phyloP scores from a whole-genome alignment of 2,329 filamentous ascomycete genomes.

The Calonectria crousiana region DNA sequence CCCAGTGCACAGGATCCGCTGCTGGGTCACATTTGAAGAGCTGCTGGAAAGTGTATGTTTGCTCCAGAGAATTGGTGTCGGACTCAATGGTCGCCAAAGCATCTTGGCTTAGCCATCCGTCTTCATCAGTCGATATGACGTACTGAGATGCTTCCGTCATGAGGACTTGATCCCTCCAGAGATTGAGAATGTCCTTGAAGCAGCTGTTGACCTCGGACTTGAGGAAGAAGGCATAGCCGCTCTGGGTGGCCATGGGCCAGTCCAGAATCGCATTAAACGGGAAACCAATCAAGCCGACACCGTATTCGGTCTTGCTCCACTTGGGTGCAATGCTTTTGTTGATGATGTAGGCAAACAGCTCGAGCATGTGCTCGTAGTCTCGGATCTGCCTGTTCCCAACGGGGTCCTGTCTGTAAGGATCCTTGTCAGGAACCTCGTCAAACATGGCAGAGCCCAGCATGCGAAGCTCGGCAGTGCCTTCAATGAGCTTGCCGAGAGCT shows the following conservation, averaged over 20 bases:
- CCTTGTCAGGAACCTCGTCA: constrained; percentile 37
- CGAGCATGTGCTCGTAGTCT: not conserved
- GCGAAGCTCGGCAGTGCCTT: constrained; percentile 29
- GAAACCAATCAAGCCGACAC: constrained; percentile 59
- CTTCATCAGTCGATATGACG: constrained; percentile 14
- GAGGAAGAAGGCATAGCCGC: constrained; percentile 66
- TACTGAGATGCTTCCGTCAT: constrained; percentile 41
- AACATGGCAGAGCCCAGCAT: constrained; percentile 37
- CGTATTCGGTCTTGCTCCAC: not conserved
- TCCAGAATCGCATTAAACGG: constrained; percentile 70
- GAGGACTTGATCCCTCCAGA: constrained; percentile 50
- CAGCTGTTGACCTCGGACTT: constrained; percentile 63
- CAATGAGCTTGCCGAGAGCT: not conserved
- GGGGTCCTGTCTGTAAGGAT: constrained; percentile 32
- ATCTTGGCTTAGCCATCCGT: constrained; percentile 36
- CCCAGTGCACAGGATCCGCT: constrained; percentile 41
- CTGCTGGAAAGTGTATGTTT: constrained; percentile 27
- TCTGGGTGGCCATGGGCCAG: constrained; percentile 69
- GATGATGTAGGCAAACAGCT: not conserved
- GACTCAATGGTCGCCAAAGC: constrained; percentile 29
- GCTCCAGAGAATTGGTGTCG: constrained; percentile 31
- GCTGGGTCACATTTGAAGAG: constrained; percentile 37
- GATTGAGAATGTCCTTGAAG: constrained; percentile 63
- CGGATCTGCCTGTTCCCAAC: constrained; percentile 9
- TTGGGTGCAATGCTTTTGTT: not conserved